Percentiles rank a stretch among this genome's conserved stretches.
Evolutionary conservation across 2,329 filamentous ascomycete species (phyloP).

Genomic region (Fusarium sp.): DNA sequence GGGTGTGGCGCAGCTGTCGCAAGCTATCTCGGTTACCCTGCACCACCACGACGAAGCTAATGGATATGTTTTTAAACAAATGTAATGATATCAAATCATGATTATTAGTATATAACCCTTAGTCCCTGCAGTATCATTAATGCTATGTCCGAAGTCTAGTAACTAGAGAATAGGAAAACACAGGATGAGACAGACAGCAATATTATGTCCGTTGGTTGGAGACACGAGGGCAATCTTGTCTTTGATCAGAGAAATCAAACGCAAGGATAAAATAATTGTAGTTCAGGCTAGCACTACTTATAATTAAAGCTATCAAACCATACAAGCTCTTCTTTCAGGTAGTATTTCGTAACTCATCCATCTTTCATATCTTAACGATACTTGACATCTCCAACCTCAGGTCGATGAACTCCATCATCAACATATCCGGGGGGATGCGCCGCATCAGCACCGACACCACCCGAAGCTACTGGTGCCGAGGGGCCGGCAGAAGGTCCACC

Average conservation of each 20-base stretch:
- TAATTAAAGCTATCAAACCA: not conserved
- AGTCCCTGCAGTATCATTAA: too few relatives aligned
- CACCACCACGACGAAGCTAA: not conserved
- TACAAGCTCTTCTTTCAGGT: conserved; percentile 2
- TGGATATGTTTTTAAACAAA: too few relatives aligned
- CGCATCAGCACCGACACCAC: conserved; percentile 5
- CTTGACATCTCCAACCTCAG: conserved; percentile 45
- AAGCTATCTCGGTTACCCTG: conserved; percentile 20
- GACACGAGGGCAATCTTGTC: too few relatives aligned
- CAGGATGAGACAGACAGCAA: too few relatives aligned
- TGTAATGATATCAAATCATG: too few relatives aligned
- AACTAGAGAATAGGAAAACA: too few relatives aligned
- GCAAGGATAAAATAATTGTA: too few relatives aligned
- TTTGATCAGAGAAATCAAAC: too few relatives aligned
- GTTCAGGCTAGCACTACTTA: not conserved
- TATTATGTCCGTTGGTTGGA: too few relatives aligned
- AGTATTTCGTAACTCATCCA: conserved; percentile 36
- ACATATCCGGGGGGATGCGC: conserved; percentile 43
- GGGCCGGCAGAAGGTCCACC: conserved; percentile 19
- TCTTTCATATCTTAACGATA: conserved; percentile 30
- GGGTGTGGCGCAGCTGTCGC: conserved; percentile 26
- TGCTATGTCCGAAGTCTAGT: too few relatives aligned
- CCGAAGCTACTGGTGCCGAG: conserved; percentile 24
- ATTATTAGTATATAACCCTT: too few relatives aligned
- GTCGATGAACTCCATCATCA: conserved; percentile 42